Conservation (phyloP, 345 rosid genomes). For the Garcia nutans region DNA sequence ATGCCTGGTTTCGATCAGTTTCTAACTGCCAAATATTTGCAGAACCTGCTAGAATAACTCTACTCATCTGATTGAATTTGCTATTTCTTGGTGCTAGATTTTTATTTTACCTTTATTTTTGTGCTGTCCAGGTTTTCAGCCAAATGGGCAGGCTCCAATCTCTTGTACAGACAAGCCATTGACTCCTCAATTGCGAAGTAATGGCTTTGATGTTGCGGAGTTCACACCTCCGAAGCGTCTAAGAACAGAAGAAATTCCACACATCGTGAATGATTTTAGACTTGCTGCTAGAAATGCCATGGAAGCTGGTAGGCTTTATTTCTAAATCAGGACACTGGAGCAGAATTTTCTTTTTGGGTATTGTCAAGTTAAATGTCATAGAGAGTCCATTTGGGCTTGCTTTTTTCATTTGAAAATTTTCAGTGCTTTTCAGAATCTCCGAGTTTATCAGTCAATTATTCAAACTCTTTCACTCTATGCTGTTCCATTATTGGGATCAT, state of each 20-base stretch:
- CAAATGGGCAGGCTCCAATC: constrained; percentile 65
- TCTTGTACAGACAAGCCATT: constrained; percentile 57
- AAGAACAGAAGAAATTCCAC: constrained; percentile 63
- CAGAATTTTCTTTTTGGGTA: no score
- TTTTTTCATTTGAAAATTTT: no score
- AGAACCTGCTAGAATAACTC: no score
- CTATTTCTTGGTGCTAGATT: background rate
- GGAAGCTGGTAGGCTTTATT: constrained; percentile 55
- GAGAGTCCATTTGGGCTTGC: no score
- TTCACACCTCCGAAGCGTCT: constrained; percentile 62
- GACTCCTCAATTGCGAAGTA: constrained; percentile 39
- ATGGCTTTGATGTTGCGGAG: constrained; percentile 39
- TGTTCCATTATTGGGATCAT: background rate
- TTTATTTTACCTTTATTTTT: background rate
- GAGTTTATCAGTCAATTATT: background rate
- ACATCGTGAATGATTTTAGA: constrained; percentile 59
- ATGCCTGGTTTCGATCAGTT: no score
- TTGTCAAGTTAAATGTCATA: no score
- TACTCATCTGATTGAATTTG: no score
- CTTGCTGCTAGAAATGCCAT: constrained; percentile 76
- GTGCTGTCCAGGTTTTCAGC: constrained; percentile 46
- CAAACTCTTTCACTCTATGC: background rate
- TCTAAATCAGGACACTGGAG: no score
- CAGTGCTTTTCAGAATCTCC: background rate
- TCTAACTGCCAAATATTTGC: no score